These are phyloP conservation scores for Globisporangium middletonii DNA, from an alignment of 352 stramenopile genomes.

Conservation along the genomic window DNA sequence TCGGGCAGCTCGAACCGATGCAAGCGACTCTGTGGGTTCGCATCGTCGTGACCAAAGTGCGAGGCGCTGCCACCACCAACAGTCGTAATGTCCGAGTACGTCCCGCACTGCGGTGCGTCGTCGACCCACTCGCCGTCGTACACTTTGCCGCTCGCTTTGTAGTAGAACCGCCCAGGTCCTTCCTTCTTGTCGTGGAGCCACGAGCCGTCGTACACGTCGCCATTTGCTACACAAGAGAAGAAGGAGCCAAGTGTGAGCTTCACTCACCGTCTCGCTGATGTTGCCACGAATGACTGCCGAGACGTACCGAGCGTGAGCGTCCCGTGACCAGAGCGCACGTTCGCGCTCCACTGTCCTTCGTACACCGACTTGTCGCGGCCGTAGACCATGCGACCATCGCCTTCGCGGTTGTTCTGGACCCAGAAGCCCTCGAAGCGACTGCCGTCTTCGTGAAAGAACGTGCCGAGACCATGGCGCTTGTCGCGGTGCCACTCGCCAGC, in stretches of 20 bases:
- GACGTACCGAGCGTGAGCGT: conserved; percentile 49
- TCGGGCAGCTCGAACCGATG: conserved; percentile 60
- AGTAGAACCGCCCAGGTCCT: conserved; percentile 78
- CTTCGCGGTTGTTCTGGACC: conserved; percentile 69
- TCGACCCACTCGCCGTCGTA: conserved; percentile 90
- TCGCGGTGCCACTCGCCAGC: conserved; percentile 71
- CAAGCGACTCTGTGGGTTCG: neutral
- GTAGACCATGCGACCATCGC: conserved; percentile 74
- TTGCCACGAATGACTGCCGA: neutral
- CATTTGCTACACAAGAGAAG: conserved; percentile 41
- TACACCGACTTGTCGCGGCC: conserved; percentile 83
- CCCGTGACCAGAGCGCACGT: conserved; percentile 70
- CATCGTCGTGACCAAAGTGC: neutral
- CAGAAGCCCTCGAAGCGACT: conserved; percentile 79
- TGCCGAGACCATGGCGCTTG: conserved; percentile 72
- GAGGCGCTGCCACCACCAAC: conserved; percentile 12
- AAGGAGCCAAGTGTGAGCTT: too few species aligned
- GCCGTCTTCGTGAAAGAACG: conserved; percentile 80
- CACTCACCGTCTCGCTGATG: neutral
- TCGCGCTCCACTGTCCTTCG: conserved; percentile 73
- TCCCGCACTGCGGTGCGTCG: conserved; percentile 68
- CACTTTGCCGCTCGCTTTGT: conserved; percentile 74
- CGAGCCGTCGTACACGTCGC: conserved; percentile 82
- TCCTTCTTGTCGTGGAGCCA: conserved; percentile 88
- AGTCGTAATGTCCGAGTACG: conserved; percentile 31